Evolutionary conservation across 306 rosid genomes (phyloP).

Genomic region (Begonia masoniana): DNA sequence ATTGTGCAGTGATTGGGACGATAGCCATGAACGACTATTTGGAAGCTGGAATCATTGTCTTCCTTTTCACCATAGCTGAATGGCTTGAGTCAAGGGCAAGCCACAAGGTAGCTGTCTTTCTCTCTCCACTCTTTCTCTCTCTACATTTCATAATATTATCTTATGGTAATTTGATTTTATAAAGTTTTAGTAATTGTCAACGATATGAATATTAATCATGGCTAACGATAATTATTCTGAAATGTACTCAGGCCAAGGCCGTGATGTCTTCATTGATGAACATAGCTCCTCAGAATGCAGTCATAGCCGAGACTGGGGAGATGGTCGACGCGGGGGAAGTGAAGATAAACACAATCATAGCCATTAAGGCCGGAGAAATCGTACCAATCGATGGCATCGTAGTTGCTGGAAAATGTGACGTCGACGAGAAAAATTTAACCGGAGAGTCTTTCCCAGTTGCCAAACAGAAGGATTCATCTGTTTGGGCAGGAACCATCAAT

Average conservation of each 20-base stretch:
- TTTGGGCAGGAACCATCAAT: slow-evolving; percentile 93
- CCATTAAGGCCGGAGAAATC: slow-evolving; percentile 82
- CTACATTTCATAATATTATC: neutral
- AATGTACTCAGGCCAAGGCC: slow-evolving; percentile 51
- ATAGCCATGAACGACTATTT: slow-evolving; percentile 52
- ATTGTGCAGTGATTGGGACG: slow-evolving; percentile 56
- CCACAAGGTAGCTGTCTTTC: slow-evolving; percentile 45
- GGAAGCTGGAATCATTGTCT: slow-evolving; percentile 91
- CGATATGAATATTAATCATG: too few species aligned
- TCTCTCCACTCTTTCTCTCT: neutral
- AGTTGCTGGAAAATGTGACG: slow-evolving; percentile 64
- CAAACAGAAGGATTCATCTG: slow-evolving; percentile 59
- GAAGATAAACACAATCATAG: slow-evolving; percentile 46
- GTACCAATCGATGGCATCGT: slow-evolving; percentile 90
- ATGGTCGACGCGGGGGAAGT: slow-evolving; percentile 70
- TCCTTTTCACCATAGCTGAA: slow-evolving; percentile 77
- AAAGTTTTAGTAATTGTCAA: too few species aligned
- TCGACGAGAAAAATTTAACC: slow-evolving; percentile 76
- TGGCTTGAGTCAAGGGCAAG: slow-evolving; percentile 88
- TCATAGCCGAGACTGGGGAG: slow-evolving; percentile 75
- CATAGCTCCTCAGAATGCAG: slow-evolving; percentile 78
- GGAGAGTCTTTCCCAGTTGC: slow-evolving; percentile 91
- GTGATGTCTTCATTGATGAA: slow-evolving; percentile 76
- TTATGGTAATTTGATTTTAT: neutral
- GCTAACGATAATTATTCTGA: too few species aligned